These are phyloP conservation scores for Cercis canadensis DNA, from an alignment of 306 rosid genomes.

Conservation along the genomic window DNA sequence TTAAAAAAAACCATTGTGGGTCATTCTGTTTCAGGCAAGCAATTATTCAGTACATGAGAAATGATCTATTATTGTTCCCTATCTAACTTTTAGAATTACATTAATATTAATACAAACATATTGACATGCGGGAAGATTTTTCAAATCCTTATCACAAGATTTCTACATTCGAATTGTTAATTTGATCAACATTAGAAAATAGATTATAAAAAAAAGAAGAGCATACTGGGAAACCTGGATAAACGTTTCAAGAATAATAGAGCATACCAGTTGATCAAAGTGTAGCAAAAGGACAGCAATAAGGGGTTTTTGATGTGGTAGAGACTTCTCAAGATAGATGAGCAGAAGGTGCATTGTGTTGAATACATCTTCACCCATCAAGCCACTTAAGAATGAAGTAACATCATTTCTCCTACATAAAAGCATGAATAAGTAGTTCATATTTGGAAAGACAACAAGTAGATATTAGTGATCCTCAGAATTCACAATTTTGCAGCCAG, in stretches of 20 bases:
- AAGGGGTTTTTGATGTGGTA: constrained; percentile 58
- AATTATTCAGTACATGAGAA: background rate
- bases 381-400: constrained; percentile 52
- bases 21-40: background rate
- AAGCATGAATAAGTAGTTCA: constrained; percentile 11
- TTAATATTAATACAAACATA: background rate
- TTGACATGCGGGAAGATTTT: background rate
- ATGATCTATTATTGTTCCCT: background rate
- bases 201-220: background rate
- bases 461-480: background rate
- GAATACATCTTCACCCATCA: constrained; percentile 55
- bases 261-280: constrained; percentile 65
- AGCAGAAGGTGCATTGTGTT: constrained; percentile 57
- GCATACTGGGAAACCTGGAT: background rate
- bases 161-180: constrained; percentile 5
- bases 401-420: constrained; percentile 70
- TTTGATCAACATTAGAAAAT: background rate
- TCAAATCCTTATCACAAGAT: background rate
- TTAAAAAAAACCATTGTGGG: background rate
- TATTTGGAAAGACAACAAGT: constrained; percentile 4
- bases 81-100: background rate
- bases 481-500: background rate
- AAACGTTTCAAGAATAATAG: constrained; percentile 20
- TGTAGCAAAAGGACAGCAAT: constrained; percentile 68
- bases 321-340: constrained; percentile 54